Percentiles rank a stretch among this genome's conserved stretches.
These are phyloP conservation scores for Rhizopogon sp. DNA, from an alignment of 768 basidiomycete genomes.

Conservation along the genomic window DNA sequence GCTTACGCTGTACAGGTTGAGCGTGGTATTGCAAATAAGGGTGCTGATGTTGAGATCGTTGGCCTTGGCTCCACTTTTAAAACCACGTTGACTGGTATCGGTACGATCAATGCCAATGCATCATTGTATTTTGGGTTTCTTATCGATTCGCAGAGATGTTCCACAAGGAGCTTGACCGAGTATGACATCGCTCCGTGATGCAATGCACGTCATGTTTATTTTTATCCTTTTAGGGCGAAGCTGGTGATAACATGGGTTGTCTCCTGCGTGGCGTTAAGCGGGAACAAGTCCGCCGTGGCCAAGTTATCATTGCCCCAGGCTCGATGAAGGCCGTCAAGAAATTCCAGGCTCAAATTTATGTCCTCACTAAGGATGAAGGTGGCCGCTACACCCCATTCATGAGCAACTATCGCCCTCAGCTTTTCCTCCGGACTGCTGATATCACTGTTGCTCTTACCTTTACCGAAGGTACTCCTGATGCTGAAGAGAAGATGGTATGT, in stretches of 20 bases:
- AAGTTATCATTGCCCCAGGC: conserved; percentile 84
- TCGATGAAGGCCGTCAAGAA: conserved; percentile 92
- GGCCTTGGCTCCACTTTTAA: conserved; percentile 80
- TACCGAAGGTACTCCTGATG: conserved; percentile 78
- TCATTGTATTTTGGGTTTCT: background rate
- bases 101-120: conserved; percentile 32
- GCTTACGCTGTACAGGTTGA: conserved; percentile 55
- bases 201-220: background rate
- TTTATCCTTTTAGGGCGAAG: conserved; percentile 62
- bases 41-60: conserved; percentile 89
- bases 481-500: conserved; percentile 81
- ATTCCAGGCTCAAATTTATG: conserved; percentile 92
- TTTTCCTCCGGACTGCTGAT: conserved; percentile 95
- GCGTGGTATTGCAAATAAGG: conserved; percentile 88
- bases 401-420: conserved; percentile 90
- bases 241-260: conserved; percentile 99
- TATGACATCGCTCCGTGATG: conserved; percentile 24
- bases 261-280: conserved; percentile 96
- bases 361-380: conserved; percentile 35
- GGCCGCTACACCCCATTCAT: conserved; percentile 91
- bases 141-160: conserved; percentile 75
- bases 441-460: conserved; percentile 82
- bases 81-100: conserved; percentile 94
- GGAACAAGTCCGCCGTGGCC: conserved; percentile 91
- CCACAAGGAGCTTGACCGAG: conserved; percentile 98